Percentiles rank a stretch among this genome's conserved stretches.
Evolutionary conservation across 2,329 filamentous ascomycete species (phyloP).

Genomic region (Colletotrichum abscissum): DNA sequence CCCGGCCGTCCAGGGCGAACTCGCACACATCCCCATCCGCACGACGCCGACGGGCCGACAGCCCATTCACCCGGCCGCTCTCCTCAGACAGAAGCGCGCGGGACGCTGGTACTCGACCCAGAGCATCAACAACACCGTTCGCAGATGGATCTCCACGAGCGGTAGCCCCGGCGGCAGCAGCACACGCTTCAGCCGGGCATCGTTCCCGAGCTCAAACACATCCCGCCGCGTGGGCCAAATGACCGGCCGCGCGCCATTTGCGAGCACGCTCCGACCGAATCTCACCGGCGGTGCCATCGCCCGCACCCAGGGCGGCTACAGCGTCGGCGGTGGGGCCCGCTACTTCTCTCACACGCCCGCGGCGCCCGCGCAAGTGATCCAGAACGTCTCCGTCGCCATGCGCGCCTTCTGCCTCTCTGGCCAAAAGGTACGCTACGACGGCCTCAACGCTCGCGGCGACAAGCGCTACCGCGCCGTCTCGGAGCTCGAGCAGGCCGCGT

Average conservation of each 20-base stretch:
- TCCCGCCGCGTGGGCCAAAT: constrained; percentile 68
- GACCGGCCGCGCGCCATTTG: constrained; percentile 85
- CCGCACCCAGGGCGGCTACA: constrained; percentile 90
- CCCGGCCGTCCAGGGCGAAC: constrained; percentile 54
- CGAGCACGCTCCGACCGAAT: constrained; percentile 89
- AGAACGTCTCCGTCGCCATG: constrained; percentile 94
- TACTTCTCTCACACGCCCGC: constrained; percentile 93
- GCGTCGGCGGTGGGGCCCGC: constrained; percentile 76
- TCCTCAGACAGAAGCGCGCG: constrained; percentile 61
- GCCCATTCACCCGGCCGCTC: constrained; percentile 62
- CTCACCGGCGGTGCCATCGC: constrained; percentile 88
- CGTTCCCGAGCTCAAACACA: constrained; percentile 60
- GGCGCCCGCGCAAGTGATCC: constrained; percentile 87
- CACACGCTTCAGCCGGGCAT: constrained; percentile 58
- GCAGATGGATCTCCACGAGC: constrained; percentile 59
- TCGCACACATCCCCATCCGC: constrained; percentile 59
- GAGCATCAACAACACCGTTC: constrained; percentile 57
- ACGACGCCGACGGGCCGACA: constrained; percentile 55
- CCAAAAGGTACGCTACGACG: constrained; percentile 88
- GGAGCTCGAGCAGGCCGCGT: constrained; percentile 77
- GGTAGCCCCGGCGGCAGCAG: constrained; percentile 41
- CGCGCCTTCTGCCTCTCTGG: constrained; percentile 94
- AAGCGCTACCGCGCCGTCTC: constrained; percentile 85
- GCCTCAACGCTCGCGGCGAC: constrained; percentile 77
- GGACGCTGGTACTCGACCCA: constrained; percentile 62